phyloP scores from a whole-genome alignment of 1,284 basidiomycete genomes.

The Microbotryum intermedium region DNA sequence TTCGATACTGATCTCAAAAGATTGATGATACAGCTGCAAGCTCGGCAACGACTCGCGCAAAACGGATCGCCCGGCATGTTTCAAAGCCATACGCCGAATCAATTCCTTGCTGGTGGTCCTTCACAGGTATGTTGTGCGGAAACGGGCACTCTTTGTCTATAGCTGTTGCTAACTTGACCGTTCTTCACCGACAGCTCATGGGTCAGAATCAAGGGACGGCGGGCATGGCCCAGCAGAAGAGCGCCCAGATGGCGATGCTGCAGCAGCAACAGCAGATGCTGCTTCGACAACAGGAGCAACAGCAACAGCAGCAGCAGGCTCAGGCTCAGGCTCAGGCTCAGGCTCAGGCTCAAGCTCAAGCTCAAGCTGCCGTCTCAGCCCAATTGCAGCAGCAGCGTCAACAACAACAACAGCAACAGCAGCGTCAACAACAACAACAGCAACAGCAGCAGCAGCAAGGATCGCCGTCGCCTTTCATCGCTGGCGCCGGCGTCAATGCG shows the following conservation, averaged over 20 bases:
- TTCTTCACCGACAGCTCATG: too few species aligned
- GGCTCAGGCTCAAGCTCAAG: neutral
- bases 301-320: neutral
- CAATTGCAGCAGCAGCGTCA: neutral
- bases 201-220: neutral
- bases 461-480: constrained; percentile 3
- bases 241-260: neutral
- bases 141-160: too few species aligned
- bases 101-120: too few species aligned
- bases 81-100: too few species aligned
- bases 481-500: neutral
- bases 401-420: neutral
- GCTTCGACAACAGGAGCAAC: neutral
- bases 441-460: constrained; percentile 2
- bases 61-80: too few species aligned
- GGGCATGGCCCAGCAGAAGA: neutral
- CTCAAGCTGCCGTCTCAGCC: neutral
- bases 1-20: too few species aligned
- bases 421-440: neutral
- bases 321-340: neutral
- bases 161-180: too few species aligned
- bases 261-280: neutral
- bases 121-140: too few species aligned
- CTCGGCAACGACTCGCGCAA: too few species aligned
- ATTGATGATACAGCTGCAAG: too few species aligned